Conservation (phyloP, 306 rosid genomes). For the Prosopis cineraria region DNA sequence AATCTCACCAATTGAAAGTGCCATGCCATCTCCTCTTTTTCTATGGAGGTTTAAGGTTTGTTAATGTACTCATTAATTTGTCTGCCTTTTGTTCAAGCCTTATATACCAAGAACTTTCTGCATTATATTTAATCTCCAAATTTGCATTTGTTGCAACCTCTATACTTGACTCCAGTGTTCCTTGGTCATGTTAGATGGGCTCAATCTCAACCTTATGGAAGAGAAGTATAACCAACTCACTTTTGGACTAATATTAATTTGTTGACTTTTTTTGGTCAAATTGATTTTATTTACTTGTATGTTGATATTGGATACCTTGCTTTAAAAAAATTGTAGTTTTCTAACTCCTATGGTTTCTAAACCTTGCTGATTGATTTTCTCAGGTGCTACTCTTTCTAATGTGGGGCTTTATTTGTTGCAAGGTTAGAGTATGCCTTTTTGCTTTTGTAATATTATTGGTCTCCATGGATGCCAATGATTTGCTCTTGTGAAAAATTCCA, state of each 20-base stretch:
- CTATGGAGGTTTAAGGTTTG: conserved; percentile 94
- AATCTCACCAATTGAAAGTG: conserved; percentile 54
- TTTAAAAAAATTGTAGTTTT: conserved; percentile 19
- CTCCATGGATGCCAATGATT: conserved; percentile 10
- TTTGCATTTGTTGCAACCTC: conserved; percentile 23
- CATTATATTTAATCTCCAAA: conserved; percentile 20
- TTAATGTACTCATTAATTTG: neutral
- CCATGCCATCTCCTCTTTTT: conserved; percentile 80
- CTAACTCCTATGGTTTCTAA: conserved; percentile 7
- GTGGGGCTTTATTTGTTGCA: conserved; percentile 92
- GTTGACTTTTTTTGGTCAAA: conserved; percentile 14
- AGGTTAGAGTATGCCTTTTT: conserved; percentile 59
- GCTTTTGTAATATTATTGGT: conserved; percentile 13
- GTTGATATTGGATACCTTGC: neutral
- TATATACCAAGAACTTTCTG: neutral
- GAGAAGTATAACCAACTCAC: neutral
- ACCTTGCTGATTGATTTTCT: conserved; percentile 34
- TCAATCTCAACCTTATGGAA: conserved; percentile 10
- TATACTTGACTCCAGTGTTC: conserved; percentile 20
- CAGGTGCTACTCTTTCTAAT: conserved; percentile 77
- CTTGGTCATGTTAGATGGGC: conserved; percentile 5
- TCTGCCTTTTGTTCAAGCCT: neutral
- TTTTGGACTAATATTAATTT: conserved; percentile 27
- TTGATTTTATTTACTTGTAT: conserved; percentile 17
- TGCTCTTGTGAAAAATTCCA: neutral